Percentiles rank a stretch among this genome's conserved stretches.
Conservation (phyloP, 2,329 filamentous ascomycete species). For the Didymella glomerata region DNA sequence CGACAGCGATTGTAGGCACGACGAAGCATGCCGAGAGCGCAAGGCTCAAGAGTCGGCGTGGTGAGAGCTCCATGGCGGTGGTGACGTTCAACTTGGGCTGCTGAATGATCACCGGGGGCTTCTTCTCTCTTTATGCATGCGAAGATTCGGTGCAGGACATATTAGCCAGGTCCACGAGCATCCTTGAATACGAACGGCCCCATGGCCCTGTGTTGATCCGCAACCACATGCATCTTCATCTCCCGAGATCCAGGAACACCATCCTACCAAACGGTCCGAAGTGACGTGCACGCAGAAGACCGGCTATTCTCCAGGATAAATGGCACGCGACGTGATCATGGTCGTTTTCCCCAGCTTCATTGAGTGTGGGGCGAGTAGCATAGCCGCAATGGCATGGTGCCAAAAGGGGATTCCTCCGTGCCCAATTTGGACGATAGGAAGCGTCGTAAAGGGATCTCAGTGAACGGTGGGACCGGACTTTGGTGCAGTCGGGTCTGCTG, state of each 20-base stretch:
- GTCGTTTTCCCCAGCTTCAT: slow-evolving; percentile 20
- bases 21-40: slow-evolving; percentile 34
- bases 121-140: slow-evolving; percentile 15
- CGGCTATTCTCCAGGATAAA: slow-evolving; percentile 22
- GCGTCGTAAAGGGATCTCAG: background rate
- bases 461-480: background rate
- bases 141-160: slow-evolving; percentile 10
- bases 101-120: slow-evolving; percentile 5
- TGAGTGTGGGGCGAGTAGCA: slow-evolving; percentile 18
- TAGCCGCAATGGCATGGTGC: slow-evolving; percentile 3
- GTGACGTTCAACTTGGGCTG: slow-evolving; percentile 10
- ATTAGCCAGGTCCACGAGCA: slow-evolving; percentile 18
- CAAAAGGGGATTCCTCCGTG: slow-evolving; percentile 6
- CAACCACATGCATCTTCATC: background rate
- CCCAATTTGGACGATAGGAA: background rate
- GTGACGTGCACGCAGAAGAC: slow-evolving; percentile 13
- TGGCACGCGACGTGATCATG: slow-evolving; percentile 14
- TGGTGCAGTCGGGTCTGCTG: background rate
- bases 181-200: slow-evolving; percentile 9
- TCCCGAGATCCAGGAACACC: slow-evolving; percentile 12
- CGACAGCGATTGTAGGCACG: slow-evolving; percentile 40
- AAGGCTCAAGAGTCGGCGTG: slow-evolving; percentile 35
- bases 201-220: slow-evolving; percentile 18
- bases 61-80: slow-evolving; percentile 42
- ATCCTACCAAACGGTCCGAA: slow-evolving; percentile 9